Evolutionary conservation across 495 filamentous ascomycete genomes (phyloP), one percentile per base, ranked within the genome.

Genomic region (Tuber calosporum): DNA sequence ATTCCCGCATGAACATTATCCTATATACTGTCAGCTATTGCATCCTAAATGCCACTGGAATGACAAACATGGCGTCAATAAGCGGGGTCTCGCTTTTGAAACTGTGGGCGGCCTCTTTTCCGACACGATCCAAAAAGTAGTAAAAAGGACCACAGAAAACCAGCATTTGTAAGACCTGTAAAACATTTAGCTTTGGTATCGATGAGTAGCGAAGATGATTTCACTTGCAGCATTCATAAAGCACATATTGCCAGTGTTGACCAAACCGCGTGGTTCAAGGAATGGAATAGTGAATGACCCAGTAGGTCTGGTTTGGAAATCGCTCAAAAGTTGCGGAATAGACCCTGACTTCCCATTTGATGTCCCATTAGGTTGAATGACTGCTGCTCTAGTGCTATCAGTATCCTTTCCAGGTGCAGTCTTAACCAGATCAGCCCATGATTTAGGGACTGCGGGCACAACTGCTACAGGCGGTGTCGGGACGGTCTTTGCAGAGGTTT

Each of bases 161-260:
- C 73, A 99, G 85, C 80, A 95, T 91, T 89, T 99, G 95, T 69
- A 99, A 85, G 81, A 97, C 89, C 93, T 97, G 73, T 20, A 70
- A 43, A 26, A 5, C 22, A 22, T 70, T 80, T 39, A 81, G 73
- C 36, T 66, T 41, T 34, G 48, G 15, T 67, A 67, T 62, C 36
- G 62, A 34, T 42, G 2, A 48, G 48, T 66, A 11, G 76, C 8
- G 53, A 37, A 7, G 2, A 38, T 15, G 15, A 36, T 26, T 39
- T 58, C 42, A 73, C 92, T 85, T 87, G 98, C 95, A 67, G 95
- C 97, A 85, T 98, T 99, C 96, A 99, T 98, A 85, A 97, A 99
- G 84, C 95, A 99, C 93, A 98, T 95, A 81, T 99, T 99, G 11
- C 95, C 95, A 66, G 94, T 96, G 83, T 99, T 99, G 67, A 97